Base-by-base conservation (phyloP, 805 yeast species). In the Wickerhamiella siamensis region DNA sequence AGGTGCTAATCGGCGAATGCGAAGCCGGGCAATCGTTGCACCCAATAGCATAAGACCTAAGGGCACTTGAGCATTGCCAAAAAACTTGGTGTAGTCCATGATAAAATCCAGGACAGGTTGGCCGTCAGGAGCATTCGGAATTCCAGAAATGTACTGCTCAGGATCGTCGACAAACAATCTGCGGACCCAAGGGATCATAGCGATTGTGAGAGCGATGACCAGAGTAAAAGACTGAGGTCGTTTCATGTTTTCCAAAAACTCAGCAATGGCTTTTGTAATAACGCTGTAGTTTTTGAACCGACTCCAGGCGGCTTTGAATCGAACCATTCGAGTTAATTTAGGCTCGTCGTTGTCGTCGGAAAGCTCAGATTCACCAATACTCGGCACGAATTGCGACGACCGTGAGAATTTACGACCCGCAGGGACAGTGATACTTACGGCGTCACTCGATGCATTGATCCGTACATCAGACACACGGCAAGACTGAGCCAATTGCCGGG, bases 1-100 rank as follows among this genome's bases (percentile, higher is more conserved):
- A 12, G 66, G 63, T 1, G 87, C 83, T 51, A 86, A 62, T 4
- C 64, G 53, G 5, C 63, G 65, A 17, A 86, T 59, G 47, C 74
- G 63, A 40, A 88, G 67, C 38, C 95, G 64, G 1, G 95, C 81
- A 33, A 88, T 74, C 2, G 95, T 84, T 15, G 88, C 94, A 2
- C 97, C 97, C 22, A 88, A 60, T 44, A 88, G 55, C 36, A 83
- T 57, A 46, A 88, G 64, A 0, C 96, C 97, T 44, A 83, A 60
- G 1, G 96, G 97, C 27, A 88, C 94, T 39, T 82, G 75, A 0
- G 95, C 95, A 21, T 75, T 75, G 0, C 95, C 95, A 5, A 88
- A 64, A 55, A 88, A 88, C 2, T 72, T 56, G 0, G 88, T 68
- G 49, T 78, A 74, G 55, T 88, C 95, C 75, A 88, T 81, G 4